These are phyloP conservation scores for Phytophthora pini DNA, from an alignment of 352 stramenopile genomes.

Conservation along the genomic window DNA sequence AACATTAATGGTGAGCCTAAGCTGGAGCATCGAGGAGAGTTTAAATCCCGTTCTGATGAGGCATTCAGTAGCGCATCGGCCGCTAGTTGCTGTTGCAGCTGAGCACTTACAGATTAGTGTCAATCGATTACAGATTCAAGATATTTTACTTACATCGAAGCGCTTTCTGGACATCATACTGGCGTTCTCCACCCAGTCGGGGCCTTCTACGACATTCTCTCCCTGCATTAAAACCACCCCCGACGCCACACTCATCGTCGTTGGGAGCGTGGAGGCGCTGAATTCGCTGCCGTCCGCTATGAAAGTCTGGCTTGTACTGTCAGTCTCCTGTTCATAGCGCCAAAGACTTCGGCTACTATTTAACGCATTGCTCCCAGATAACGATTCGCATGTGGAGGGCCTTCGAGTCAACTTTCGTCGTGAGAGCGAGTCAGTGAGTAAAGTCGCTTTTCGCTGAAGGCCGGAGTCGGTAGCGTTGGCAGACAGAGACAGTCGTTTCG, in stretches of 20 bases:
- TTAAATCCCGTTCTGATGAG: constrained; percentile 14
- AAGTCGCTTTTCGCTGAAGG: constrained; percentile 20
- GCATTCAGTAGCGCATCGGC: constrained; percentile 55
- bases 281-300: constrained; percentile 33
- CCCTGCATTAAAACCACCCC: constrained; percentile 55
- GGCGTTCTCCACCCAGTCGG: constrained; percentile 42
- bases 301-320: constrained; percentile 26
- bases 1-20: constrained; percentile 23
- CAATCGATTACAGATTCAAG: not conserved
- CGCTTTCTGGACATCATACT: constrained; percentile 74
- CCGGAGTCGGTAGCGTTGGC: constrained; percentile 1
- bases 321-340: constrained; percentile 31
- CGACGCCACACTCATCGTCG: constrained; percentile 41
- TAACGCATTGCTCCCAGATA: constrained; percentile 5
- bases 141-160: constrained; percentile 56
- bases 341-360: constrained; percentile 30
- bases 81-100: constrained; percentile 70
- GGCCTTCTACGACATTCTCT: constrained; percentile 48
- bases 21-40: constrained; percentile 16
- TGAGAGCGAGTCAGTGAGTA: constrained; percentile 39
- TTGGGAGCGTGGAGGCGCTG: constrained; percentile 22
- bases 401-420: constrained; percentile 18
- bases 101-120: not conserved
- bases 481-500: constrained; percentile 25
- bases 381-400: constrained; percentile 18